Evolutionary conservation across 768 basidiomycete genomes (phyloP), one percentile per base, ranked within the genome.

Genomic region (Naematelia aurantialba): DNA sequence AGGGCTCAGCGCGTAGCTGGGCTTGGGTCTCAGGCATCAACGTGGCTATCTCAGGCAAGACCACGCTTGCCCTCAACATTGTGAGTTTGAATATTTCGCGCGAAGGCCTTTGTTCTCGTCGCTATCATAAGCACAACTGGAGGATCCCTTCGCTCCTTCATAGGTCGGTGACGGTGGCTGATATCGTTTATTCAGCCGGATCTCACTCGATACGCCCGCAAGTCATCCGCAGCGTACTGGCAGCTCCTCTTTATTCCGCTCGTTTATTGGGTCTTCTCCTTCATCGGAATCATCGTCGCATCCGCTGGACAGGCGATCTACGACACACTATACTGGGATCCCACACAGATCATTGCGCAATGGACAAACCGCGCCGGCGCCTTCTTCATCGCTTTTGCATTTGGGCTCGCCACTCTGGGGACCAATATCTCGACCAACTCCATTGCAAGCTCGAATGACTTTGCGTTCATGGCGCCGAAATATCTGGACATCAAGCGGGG

Each of bases 341-440:
- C 89, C 0, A 81, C 87, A 2, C 78, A 78, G 54, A 83, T 91
- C 62, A 87, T 91, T 67, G 84, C 58, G 1, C 65, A 80, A 30
- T 92, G 89, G 89, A 83, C 88, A 65, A 91, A 89, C 74, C 85
- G 91, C 30, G 85, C 88, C 0, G 89, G 87, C 0, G 85, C 86
- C 5, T 93, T 93, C 80, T 92, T 93, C 69, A 85, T 85, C 4
- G 81, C 87, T 0, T 85, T 89, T 72, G 82, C 84, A 34, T 90
- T 90, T 70, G 80, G 82, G 34, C 77, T 91, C 26, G 84, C 88
- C 4, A 88, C 85, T 0, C 80, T 91, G 47, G 86, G 84, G 66
- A 80, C 79, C 52, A 82, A 83, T 62, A 85, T 89, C 63, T 87
- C 88, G 22, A 89, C 89, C 21, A 94, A 93, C 76, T 83, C 83